Base-by-base conservation (phyloP, 108 stramenopile genomes). In the Skeletonema costatum region DNA sequence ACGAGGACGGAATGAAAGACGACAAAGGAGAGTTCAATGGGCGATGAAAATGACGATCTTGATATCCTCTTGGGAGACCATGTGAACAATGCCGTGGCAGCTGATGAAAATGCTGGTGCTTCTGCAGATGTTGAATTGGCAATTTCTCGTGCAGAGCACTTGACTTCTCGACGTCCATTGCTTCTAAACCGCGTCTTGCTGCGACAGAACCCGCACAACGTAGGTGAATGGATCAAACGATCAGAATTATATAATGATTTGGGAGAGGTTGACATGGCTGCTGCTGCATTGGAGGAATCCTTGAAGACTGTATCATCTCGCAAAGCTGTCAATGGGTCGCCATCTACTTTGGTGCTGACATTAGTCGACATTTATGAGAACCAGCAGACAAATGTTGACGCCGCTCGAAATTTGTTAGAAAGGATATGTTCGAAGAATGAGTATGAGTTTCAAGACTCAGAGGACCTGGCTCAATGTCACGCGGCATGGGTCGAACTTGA, bases 171-270 rank as follows among this genome's bases (percentile, higher is more conserved):
- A 41, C 90, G 98, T 32, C 98, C 99, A 1, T 68, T 99, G 7
- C 78, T 99, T 7, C 87, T 99, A 38, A 97, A 95, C 74, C 85
- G 90, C 32, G 99, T 99, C 3, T 65, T 97, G 35, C 77, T 99
- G 50, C 90, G 98, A 42, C 99, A 99, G 75, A 99, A 99, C 85
- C 99, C 98, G 2, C 92, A 97, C 70, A 97, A 97, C 76, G 97
- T 98, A 5, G 83, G 82, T 33, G 99, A 99, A 85, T 99, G 99
- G 99, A 81, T 93, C 50, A 95, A 94, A 64, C 89, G 99, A 32
- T 92, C 89, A n/a, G 58, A 95, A 32, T 78, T 98, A 38, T 98
- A 89, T 70, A 44, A 82, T 32, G 86, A 78, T 21, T 59, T 78
- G 21, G 68, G 68, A 9, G 71, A 82, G 50, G 66, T 81, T 42